phyloP scores from a whole-genome alignment of 164 flowering plant species.

The Houttuynia cordata region DNA sequence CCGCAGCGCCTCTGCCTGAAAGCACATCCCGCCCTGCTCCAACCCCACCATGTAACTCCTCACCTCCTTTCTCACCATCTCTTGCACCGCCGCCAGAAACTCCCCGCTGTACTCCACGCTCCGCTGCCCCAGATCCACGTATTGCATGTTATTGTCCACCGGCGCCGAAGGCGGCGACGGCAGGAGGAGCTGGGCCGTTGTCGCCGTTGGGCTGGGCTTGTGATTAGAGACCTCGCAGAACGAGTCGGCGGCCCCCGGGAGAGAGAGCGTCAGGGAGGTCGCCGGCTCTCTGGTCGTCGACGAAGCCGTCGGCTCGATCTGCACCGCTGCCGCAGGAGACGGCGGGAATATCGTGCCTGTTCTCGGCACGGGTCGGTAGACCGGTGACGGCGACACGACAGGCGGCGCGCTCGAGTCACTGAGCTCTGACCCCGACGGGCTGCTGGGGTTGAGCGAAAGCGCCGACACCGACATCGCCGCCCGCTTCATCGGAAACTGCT shows the following conservation, averaged over 20 bases:
- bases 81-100: conserved; percentile 69
- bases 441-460: conserved; percentile 30
- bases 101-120: conserved; percentile 52
- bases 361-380: conserved; percentile 5
- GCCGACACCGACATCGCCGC: conserved; percentile 11
- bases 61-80: conserved; percentile 81
- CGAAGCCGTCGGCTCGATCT: neutral
- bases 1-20: conserved; percentile 25
- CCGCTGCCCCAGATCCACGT: too few species aligned
- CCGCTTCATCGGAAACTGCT: conserved; percentile 24
- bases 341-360: neutral
- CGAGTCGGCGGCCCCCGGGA: conserved; percentile 45
- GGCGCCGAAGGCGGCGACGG: neutral
- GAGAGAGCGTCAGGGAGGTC: conserved; percentile 52
- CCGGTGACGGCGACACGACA: neutral
- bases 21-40: conserved; percentile 26
- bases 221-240: conserved; percentile 4
- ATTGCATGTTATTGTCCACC: neutral
- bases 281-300: conserved; percentile 19
- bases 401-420: conserved; percentile 49
- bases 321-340: neutral
- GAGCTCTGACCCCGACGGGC: conserved; percentile 70
- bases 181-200: neutral
- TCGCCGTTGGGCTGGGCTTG: neutral
- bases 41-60: conserved; percentile 65